Evolutionary conservation across 176 grass and related monocot genomes (phyloP), one percentile per base, ranked within the genome.

Genomic region (Tillandsia fasciculata): DNA sequence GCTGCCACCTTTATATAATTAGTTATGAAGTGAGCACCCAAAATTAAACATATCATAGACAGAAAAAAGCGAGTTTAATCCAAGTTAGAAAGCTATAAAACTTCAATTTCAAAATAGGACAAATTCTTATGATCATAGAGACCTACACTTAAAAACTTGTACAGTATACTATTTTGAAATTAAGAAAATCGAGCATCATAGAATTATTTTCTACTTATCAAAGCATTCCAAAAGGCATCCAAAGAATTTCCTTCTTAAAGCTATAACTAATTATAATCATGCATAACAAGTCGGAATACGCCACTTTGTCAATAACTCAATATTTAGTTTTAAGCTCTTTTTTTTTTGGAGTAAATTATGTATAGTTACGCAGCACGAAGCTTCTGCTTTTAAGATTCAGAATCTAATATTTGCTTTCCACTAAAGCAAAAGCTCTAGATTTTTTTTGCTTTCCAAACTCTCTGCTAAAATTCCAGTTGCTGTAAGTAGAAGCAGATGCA

Each of bases 1-100:
- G 87, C 53, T 90, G 84, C 94, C 84, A 93, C 94, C 94, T 99
- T 99, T 73, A 77, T 72, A 79, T 77, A 74, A 90, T 83, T 83
- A 86, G 85, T 83, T 82, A 73, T 52, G 74, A 83, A 26, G 85
- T 74, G 72, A 84, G 74, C 28, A 59, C 70, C 33, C 70, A 5
- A 65, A 49, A 77, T 71, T 82, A 52, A 64, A 49, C 12, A 65
- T 71, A 49, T 3, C 0, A 66, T 48, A 11, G 8, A 77, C 2
- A 64, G 2, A 49, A 28, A 24, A 27, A 77, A 23, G 0, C 61
- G 0, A 70, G 48, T 49, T 11, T 12, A 28, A 11, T 15, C 47
- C 3, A 13, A 51, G 18, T 29, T 3, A 57, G 59, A 50, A n/a
- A 65, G 65, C 77, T 80, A 52, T 58, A 59, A 4, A 49, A 3